Evolutionary conservation across 495 filamentous ascomycete genomes (phyloP).

Genomic region (Bathelium albidoporum): DNA sequence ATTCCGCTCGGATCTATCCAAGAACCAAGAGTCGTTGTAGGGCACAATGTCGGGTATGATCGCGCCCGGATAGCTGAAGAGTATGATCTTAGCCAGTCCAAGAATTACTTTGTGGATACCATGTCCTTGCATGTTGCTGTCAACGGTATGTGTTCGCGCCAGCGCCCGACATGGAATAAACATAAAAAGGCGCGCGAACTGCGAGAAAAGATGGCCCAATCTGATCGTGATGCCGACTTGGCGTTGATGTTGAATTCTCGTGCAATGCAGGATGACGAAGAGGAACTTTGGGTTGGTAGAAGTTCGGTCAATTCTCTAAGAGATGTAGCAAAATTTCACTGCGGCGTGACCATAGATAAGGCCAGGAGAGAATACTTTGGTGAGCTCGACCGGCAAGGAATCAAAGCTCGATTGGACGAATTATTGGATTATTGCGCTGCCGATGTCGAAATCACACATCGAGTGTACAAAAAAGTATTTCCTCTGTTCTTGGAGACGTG

Average conservation of each 20-base stretch:
- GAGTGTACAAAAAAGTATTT: constrained; percentile 85
- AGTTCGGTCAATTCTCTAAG: constrained; percentile 92
- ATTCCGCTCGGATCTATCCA: constrained; percentile 72
- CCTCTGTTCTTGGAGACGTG: constrained; percentile 78
- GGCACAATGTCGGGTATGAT: constrained; percentile 96
- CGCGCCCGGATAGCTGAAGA: constrained; percentile 81
- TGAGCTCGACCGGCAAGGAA: constrained; percentile 59
- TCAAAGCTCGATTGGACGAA: constrained; percentile 61
- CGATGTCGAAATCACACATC: constrained; percentile 85
- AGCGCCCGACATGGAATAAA: constrained; percentile 93
- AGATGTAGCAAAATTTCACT: constrained; percentile 95
- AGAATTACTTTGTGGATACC: constrained; percentile 86
- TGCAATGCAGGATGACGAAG: constrained; percentile 61
- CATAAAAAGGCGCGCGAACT: constrained; percentile 82
- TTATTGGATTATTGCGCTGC: constrained; percentile 92
- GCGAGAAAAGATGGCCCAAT: constrained; percentile 65
- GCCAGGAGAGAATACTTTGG: constrained; percentile 78
- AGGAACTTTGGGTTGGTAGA: constrained; percentile 88
- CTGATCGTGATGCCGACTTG: constrained; percentile 60
- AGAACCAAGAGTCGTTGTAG: constrained; percentile 65
- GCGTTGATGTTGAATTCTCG: constrained; percentile 55
- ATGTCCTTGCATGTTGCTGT: constrained; percentile 98
- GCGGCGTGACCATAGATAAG: constrained; percentile 87
- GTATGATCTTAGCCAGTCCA: constrained; percentile 70
- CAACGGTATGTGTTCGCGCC: constrained; percentile 97